Evolutionary conservation across 2,329 filamentous ascomycete genomes (phyloP).

Genomic region (Hypoxylon sp.): DNA sequence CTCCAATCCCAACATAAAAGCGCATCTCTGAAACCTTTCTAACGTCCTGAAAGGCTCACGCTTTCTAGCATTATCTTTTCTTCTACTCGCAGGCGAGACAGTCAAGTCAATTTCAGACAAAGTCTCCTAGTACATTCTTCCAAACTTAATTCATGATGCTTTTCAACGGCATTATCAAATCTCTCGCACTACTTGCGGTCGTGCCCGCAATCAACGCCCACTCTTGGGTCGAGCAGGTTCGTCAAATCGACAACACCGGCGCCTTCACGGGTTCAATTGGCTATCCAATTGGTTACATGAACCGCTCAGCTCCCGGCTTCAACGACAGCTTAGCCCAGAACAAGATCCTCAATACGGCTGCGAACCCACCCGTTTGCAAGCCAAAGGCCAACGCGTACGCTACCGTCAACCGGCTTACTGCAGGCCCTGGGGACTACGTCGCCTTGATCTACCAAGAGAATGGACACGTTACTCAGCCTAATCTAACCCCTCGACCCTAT

Average conservation of each 20-base stretch:
- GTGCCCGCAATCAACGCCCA: slow-evolving; percentile 67
- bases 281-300: slow-evolving; percentile 79
- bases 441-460: slow-evolving; percentile 81
- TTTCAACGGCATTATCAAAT: slow-evolving; percentile 35
- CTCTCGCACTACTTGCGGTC: slow-evolving; percentile 53
- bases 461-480: slow-evolving; percentile 77
- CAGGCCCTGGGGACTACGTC: slow-evolving; percentile 72
- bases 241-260: slow-evolving; percentile 79
- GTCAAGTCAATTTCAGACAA: slow-evolving; percentile 37
- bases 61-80: slow-evolving; percentile 19
- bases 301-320: slow-evolving; percentile 70
- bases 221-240: slow-evolving; percentile 86
- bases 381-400: slow-evolving; percentile 70
- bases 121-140: slow-evolving; percentile 6
- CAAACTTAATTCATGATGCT: slow-evolving; percentile 40
- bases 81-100: slow-evolving; percentile 50
- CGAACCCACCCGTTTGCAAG: slow-evolving; percentile 70
- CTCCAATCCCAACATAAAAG: slow-evolving; percentile 17
- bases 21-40: slow-evolving; percentile 14
- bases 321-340: slow-evolving; percentile 72
- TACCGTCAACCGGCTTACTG: slow-evolving; percentile 72
- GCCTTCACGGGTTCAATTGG: slow-evolving; percentile 79
- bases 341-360: slow-evolving; percentile 67
- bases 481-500: slow-evolving; percentile 68
- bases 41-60: background rate